Base-by-base conservation (phyloP, 768 basidiomycete genomes). In the Lactarius vividus region DNA sequence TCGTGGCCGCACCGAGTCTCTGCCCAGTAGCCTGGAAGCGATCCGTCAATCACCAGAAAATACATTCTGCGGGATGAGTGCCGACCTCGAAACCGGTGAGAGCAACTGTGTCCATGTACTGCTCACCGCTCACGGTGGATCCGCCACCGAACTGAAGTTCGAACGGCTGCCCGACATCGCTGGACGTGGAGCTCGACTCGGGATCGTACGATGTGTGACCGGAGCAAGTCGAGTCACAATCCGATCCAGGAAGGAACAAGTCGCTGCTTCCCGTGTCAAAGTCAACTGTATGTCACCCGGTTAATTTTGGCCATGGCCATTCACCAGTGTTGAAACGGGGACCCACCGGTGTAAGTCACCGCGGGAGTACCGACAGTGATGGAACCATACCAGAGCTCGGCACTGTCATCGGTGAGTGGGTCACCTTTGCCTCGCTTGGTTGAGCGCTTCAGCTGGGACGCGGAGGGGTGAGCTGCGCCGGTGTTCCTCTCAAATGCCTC, bases 1-100 rank as follows among this genome's bases (percentile, higher is more conserved):
- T 72, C 16, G 73, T 75, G 29, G 84, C 82, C 23, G 78, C 77
- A 16, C 82, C 82, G n/a, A 85, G 68, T 3, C 74, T 75, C 71
- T 84, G 84, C 42, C 71, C 71, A 3, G 67, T 70, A 10, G 79
- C 82, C 71, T 77, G 61, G 23, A 5, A 57, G 58, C 15, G 68
- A 28, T 62, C 65, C 65, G 26, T 29, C 11, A 15, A 56, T 18
- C 16, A 42, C 26, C 4, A 29, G 23, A 37, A 23, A 7, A 63
- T n/a, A 58, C 44, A 23, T 2, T 46, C 9, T 4, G n/a, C 11
- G 35, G 3, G 8, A n/a, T 5, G 6, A 23, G 5, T 23, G 63
- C 68, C 39, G 37, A 72, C 63, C 28, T 40, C 71, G 18, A 73
- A 59, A 18, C 78, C 79, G 4, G 72, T 79, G 29, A 85, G 69